Conservation (phyloP, 208 protist genomes). For the Leishmania aethiopica region DNA sequence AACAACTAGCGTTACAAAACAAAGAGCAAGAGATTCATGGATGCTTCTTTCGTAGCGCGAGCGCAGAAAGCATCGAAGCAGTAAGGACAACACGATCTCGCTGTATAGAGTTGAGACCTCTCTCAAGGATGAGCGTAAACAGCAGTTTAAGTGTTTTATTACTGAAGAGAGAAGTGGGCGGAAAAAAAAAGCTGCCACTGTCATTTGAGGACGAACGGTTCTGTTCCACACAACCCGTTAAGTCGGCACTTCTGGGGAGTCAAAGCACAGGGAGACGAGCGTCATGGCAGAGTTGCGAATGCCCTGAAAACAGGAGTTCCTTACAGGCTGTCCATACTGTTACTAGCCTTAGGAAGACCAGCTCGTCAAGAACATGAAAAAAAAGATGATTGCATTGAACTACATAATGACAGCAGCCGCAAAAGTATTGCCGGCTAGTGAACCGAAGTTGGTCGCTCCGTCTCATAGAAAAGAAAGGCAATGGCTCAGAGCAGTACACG, state of each 20-base stretch:
- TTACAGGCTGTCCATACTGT: background rate
- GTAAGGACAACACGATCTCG: background rate
- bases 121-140: background rate
- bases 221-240: background rate
- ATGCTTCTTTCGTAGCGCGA: background rate
- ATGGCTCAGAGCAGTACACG: background rate
- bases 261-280: background rate
- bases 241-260: background rate
- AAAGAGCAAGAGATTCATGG: background rate
- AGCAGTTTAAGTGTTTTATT: background rate
- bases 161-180: background rate
- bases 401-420: background rate
- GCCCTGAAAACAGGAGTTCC: background rate
- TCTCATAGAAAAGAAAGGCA: background rate
- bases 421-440: background rate
- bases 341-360: background rate
- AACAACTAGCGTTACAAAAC: background rate
- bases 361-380: background rate
- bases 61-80: background rate
- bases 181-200: background rate
- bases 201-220: background rate
- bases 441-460: background rate
- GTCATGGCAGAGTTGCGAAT: background rate
- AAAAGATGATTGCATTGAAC: background rate
- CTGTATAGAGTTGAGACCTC: background rate